phyloP scores from a whole-genome alignment of 352 stramenopile species.

The Thraustochytrium sp. region DNA sequence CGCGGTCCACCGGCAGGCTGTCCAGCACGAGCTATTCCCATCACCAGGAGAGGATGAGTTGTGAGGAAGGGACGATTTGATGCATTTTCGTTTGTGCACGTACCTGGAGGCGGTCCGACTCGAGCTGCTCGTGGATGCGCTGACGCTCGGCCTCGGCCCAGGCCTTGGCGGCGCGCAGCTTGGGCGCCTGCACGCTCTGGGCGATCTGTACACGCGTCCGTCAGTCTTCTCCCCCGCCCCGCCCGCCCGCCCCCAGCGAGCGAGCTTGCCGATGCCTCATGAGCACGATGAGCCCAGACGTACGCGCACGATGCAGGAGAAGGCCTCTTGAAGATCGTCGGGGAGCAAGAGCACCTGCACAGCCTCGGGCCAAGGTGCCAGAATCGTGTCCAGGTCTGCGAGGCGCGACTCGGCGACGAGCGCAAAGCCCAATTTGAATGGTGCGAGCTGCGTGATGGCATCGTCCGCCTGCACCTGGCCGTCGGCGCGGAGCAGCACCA shows the following conservation, averaged over 20 bases:
- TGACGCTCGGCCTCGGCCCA: neutral
- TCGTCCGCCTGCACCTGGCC: neutral
- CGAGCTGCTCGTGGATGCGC: neutral
- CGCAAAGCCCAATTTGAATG: neutral
- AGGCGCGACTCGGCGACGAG: neutral
- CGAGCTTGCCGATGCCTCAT: too few species aligned
- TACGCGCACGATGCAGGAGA: neutral
- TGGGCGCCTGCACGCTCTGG: neutral
- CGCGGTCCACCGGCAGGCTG: neutral
- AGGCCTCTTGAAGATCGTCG: neutral
- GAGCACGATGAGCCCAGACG: too few species aligned
- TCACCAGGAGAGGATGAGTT: too few species aligned
- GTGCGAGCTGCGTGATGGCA: neutral
- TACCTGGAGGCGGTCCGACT: neutral
- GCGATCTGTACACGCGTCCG: neutral
- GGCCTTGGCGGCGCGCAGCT: neutral
- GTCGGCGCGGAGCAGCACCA: neutral
- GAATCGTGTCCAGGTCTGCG: neutral
- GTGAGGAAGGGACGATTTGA: neutral
- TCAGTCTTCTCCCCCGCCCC: too few species aligned
- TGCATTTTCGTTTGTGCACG: neutral
- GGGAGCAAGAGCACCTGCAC: neutral
- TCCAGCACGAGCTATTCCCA: neutral
- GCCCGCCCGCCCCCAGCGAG: too few species aligned
- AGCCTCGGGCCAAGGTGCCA: neutral